Evolutionary conservation across 441 rosid genomes (phyloP).

Genomic region (Pelargonium australe): DNA sequence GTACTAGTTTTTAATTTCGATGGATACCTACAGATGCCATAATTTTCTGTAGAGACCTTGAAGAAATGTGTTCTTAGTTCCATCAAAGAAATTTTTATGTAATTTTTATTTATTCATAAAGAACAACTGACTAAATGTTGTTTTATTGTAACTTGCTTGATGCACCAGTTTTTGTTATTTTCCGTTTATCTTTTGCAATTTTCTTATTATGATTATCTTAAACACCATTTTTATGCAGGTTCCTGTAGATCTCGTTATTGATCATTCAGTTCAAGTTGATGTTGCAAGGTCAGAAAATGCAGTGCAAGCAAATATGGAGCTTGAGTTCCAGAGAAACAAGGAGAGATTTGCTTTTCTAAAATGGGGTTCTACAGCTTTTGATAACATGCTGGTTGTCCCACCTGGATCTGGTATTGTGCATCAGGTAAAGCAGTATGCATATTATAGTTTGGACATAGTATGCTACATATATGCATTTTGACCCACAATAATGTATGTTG

Average conservation of each 20-base stretch:
- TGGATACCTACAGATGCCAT: neutral
- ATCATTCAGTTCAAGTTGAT: conserved; percentile 98
- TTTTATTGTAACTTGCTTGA: neutral
- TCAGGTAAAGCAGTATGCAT: conserved; percentile 47
- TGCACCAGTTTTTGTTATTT: neutral
- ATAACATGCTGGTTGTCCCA: conserved; percentile 96
- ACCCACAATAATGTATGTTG: neutral
- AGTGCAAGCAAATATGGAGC: conserved; percentile 90
- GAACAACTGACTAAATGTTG: neutral
- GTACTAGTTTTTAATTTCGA: neutral
- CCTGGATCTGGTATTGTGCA: conserved; percentile 99
- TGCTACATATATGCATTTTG: neutral
- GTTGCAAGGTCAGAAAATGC: conserved; percentile 91
- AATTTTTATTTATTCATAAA: neutral
- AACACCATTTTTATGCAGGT: conserved; percentile 43
- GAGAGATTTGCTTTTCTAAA: conserved; percentile 97
- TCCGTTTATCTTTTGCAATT: conserved; percentile 7
- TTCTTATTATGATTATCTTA: conserved; percentile 4
- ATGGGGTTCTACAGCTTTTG: conserved; percentile 94
- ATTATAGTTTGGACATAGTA: neutral
- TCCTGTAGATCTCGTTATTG: conserved; percentile 98
- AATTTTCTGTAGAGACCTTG: neutral
- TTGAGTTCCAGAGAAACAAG: conserved; percentile 93
- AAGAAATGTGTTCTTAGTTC: neutral
- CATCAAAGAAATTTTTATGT: neutral